Conservation (phyloP, 2,329 filamentous ascomycete species). For the Cladosporium sp. region DNA sequence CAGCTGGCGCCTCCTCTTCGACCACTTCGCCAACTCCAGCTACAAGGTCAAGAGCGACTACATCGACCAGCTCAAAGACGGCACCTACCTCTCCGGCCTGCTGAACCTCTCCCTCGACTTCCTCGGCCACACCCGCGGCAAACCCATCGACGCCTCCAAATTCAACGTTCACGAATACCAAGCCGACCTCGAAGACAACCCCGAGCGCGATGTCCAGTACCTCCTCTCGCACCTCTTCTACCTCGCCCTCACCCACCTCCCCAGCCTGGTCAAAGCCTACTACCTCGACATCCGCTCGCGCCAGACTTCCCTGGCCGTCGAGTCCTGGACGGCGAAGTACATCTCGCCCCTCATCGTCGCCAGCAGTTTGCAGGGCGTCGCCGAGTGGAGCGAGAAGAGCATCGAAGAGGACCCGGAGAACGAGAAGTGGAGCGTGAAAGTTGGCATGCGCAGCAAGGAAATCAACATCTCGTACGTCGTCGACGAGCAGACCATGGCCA, state of each 20-base stretch:
- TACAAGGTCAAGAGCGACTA: slow-evolving; percentile 83
- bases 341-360: slow-evolving; percentile 72
- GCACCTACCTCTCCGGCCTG: slow-evolving; percentile 66
- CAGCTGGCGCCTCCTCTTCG: slow-evolving; percentile 87
- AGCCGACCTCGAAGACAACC: slow-evolving; percentile 54
- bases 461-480: slow-evolving; percentile 82
- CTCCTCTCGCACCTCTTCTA: slow-evolving; percentile 86
- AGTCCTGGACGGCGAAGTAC: slow-evolving; percentile 79
- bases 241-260: slow-evolving; percentile 72
- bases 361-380: slow-evolving; percentile 66
- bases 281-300: slow-evolving; percentile 76
- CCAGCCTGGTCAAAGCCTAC: slow-evolving; percentile 79
- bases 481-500: slow-evolving; percentile 81
- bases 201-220: slow-evolving; percentile 77
- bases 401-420: slow-evolving; percentile 43
- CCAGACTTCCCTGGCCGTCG: slow-evolving; percentile 76
- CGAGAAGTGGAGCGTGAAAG: slow-evolving; percentile 65
- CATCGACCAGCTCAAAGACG: slow-evolving; percentile 72
- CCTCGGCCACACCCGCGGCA: slow-evolving; percentile 73
- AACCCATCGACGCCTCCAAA: slow-evolving; percentile 68
- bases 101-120: slow-evolving; percentile 82
- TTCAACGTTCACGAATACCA: slow-evolving; percentile 69
- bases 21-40: slow-evolving; percentile 65
- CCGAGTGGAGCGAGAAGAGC: slow-evolving; percentile 60
- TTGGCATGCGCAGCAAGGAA: slow-evolving; percentile 70